Percentiles rank a stretch among this genome's conserved stretches.
Evolutionary conservation across 805 yeast species (phyloP).

Genomic region (Cyberlindnera sargentensis): DNA sequence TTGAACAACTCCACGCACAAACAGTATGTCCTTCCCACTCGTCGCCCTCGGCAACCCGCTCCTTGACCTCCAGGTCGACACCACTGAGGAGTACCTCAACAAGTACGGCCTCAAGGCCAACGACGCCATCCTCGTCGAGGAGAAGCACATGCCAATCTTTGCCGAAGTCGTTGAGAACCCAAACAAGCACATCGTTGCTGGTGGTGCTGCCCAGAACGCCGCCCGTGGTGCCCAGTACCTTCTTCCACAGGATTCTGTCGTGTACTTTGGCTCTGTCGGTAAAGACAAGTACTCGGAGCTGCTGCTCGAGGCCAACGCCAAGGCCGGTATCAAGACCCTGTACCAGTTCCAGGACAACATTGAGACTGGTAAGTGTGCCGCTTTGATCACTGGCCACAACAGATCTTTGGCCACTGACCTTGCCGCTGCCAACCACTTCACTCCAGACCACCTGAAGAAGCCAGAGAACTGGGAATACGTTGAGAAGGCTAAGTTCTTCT

Average conservation of each 20-base stretch:
- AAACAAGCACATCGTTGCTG: conserved; percentile 74
- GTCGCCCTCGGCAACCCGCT: conserved; percentile 92
- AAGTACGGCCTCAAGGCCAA: conserved; percentile 83
- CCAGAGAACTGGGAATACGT: conserved; percentile 88
- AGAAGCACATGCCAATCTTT: conserved; percentile 78
- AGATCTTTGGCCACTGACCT: conserved; percentile 94
- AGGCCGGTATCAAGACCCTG: conserved; percentile 82
- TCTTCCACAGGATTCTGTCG: conserved; percentile 74
- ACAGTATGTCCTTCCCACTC: conserved; percentile 52
- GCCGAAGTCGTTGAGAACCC: conserved; percentile 62
- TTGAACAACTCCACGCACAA: no score
- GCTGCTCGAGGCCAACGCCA: conserved; percentile 72
- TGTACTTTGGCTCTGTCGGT: conserved; percentile 95
- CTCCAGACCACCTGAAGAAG: conserved; percentile 75
- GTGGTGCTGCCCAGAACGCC: conserved; percentile 99
- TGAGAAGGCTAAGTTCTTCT: conserved; percentile 72
- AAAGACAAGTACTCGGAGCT: conserved; percentile 80
- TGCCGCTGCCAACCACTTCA: conserved; percentile 97
- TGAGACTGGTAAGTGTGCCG: conserved; percentile 98
- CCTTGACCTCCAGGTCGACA: conserved; percentile 78
- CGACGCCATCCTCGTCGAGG: conserved; percentile 86
- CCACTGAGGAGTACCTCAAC: conserved; percentile 56
- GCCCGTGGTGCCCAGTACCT: conserved; percentile 97
- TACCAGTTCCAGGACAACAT: conserved; percentile 72
- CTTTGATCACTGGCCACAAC: conserved; percentile 78